Evolutionary conservation across 192 early-diverging fungal genomes (phyloP), one percentile per base, ranked within the genome.

Genomic region (Allomyces macrogynus): DNA sequence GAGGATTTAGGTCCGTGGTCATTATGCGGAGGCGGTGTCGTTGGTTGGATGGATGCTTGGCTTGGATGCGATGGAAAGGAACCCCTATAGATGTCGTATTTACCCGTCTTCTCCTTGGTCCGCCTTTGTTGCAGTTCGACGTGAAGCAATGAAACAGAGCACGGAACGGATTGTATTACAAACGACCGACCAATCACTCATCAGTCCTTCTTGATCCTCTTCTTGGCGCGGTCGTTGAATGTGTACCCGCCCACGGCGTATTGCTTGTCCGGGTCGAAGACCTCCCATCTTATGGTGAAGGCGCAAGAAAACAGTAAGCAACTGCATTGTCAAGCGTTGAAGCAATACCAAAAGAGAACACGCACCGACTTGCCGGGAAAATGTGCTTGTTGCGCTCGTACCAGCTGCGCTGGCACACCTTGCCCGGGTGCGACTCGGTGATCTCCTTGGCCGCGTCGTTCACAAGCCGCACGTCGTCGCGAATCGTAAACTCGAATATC

Each of bases 301-400:
- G n/a, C n/a, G n/a, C n/a, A n/a, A n/a, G n/a, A n/a, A n/a, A n/a
- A n/a, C n/a, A n/a, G n/a, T n/a, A n/a, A n/a, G n/a, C n/a, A n/a
- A n/a, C n/a, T n/a, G n/a, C n/a, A n/a, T n/a, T n/a, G n/a, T n/a
- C n/a, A n/a, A n/a, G n/a, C n/a, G n/a, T n/a, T n/a, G n/a, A n/a
- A n/a, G n/a, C n/a, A n/a, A n/a, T 3, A 27, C 26, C 1, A 27
- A 27, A 27, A 1, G 2, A 27, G 26, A 27, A 27, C 7, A 40
- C 32, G 32, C 32, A 40, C 32, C 32, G 32, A 40, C 32, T 40
- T 3, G 91, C 87, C 8, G 93, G 92, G 70, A 97, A 95, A 27
- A 93, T 95, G 67, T 97, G 93, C 75, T 95, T 97, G 75, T 94
- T 91, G 24, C 85, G 79, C 67, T 91, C 89, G 65, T 92, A 94